These are phyloP conservation scores for Cryphonectria nitschkei DNA, from an alignment of 2,329 filamentous ascomycete species.

Conservation along the genomic window DNA sequence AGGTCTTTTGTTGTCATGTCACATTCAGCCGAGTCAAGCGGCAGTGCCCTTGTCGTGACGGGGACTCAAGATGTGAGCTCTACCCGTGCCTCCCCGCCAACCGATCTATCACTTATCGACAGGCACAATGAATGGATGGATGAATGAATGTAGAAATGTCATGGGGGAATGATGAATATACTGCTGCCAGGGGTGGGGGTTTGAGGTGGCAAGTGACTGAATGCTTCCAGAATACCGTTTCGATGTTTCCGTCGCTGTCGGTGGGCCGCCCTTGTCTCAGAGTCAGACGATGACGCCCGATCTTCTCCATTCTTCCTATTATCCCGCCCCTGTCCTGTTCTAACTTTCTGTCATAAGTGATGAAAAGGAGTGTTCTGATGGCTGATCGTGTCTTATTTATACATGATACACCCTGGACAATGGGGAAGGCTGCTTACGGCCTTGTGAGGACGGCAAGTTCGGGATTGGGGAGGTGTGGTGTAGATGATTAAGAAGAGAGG, in stretches of 20 bases:
- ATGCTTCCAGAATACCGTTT: constrained; percentile 8
- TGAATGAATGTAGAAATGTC: neutral
- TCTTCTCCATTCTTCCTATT: neutral
- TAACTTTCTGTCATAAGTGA: neutral
- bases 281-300: constrained; percentile 8
- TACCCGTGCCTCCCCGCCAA: too few relatives aligned
- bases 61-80: neutral
- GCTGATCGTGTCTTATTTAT: constrained; percentile 8
- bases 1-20: neutral
- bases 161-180: neutral
- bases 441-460: neutral
- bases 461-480: neutral
- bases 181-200: neutral
- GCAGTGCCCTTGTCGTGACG: neutral
- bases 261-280: constrained; percentile 9
- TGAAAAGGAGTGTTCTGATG: neutral
- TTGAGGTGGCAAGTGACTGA: neutral
- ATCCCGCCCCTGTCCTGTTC: neutral
- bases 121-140: neutral
- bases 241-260: constrained; percentile 6
- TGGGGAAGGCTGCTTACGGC: constrained; percentile 6
- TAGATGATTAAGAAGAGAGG: neutral
- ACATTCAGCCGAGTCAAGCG: neutral
- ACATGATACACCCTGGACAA: neutral
- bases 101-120: neutral